These are phyloP conservation scores for Boletus rubescentipes DNA, from an alignment of 768 basidiomycete genomes.

Conservation along the genomic window DNA sequence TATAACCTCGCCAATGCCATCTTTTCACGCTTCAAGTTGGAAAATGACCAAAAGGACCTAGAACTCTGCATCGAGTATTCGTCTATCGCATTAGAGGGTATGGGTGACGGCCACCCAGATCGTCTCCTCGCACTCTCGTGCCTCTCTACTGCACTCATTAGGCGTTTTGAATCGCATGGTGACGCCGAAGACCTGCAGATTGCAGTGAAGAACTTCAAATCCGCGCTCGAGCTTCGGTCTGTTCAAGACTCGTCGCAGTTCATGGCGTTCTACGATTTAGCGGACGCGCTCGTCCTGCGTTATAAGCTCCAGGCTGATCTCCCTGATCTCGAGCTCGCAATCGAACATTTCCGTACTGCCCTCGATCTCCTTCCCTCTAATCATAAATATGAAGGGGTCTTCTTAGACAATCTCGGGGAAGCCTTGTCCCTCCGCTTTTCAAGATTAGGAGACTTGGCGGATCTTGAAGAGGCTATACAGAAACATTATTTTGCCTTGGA, in stretches of 20 bases:
- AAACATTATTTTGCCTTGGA: constrained; percentile 22
- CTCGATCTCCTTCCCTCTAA: constrained; percentile 16
- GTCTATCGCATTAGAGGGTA: constrained; percentile 13
- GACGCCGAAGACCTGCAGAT: constrained; percentile 26
- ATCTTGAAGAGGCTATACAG: constrained; percentile 31
- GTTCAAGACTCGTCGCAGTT: constrained; percentile 14
- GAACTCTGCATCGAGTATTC: constrained; percentile 25
- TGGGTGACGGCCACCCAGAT: constrained; percentile 18
- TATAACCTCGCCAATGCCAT: constrained; percentile 34
- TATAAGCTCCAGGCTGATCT: constrained; percentile 23
- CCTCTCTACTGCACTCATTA: constrained; percentile 24
- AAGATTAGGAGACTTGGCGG: constrained; percentile 6
- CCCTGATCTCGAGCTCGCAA: constrained; percentile 30
- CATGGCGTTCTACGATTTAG: constrained; percentile 26
- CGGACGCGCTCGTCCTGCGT: constrained; percentile 25
- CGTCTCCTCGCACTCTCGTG: constrained; percentile 18
- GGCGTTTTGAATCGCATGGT: constrained; percentile 19
- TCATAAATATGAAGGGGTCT: constrained; percentile 12
- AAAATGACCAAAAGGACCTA: constrained; percentile 20
- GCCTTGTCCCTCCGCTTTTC: constrained; percentile 27
- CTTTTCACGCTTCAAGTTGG: constrained; percentile 28
- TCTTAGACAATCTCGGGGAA: constrained; percentile 22
- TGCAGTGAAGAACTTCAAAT: constrained; percentile 26
- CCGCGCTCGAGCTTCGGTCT: constrained; percentile 19
- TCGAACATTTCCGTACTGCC: constrained; percentile 24